Evolutionary conservation across 441 rosid species (phyloP), one percentile per base, ranked within the genome.

Genomic region (Eruca vesicaria): DNA sequence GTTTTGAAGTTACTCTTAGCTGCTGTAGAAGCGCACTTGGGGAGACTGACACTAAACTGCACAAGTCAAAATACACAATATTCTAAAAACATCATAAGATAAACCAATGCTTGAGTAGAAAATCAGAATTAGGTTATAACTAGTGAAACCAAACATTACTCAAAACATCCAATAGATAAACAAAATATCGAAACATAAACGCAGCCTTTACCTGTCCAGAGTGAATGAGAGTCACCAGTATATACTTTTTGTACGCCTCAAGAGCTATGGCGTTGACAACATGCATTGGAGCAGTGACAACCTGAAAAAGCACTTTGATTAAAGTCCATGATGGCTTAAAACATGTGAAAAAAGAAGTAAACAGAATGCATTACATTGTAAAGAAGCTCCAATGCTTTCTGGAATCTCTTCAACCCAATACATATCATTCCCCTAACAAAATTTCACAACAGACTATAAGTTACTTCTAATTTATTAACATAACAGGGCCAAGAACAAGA

Each of bases 361-460:
- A n/a, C n/a, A n/a, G n/a, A n/a, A 71, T 29, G 73, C 57, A 74
- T 55, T 16, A 91, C 98, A 79, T 88, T 93, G 80, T 86, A 97
- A 43, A 96, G 83, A 82, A 96, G 98, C 94, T 96, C 98, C 85
- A 89, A 79, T 66, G 97, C 98, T 82, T 93, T 93, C 82, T 73
- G 86, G 73, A 93, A 96, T 41, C 23, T 78, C 80, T 96, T 96
- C 74, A 59, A 90, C 28, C 99, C 99, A 56, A 91, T 86, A 86
- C 96, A 90, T 78, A 91, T 84, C 96, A 93, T 96, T 71, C 99
- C 99, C 82, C 99, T 96, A 83, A 61, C 76, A 74, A 69, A 45
- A 50, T 45, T n/a, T 19, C 38, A 36, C 9, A n/a, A 16, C 0
- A 36, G 9, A 28, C 19, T n/a, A 43, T 16, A 71, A 71, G 28